Conservation (phyloP, 768 basidiomycete genomes). For the Xerocomus spinulosus region DNA sequence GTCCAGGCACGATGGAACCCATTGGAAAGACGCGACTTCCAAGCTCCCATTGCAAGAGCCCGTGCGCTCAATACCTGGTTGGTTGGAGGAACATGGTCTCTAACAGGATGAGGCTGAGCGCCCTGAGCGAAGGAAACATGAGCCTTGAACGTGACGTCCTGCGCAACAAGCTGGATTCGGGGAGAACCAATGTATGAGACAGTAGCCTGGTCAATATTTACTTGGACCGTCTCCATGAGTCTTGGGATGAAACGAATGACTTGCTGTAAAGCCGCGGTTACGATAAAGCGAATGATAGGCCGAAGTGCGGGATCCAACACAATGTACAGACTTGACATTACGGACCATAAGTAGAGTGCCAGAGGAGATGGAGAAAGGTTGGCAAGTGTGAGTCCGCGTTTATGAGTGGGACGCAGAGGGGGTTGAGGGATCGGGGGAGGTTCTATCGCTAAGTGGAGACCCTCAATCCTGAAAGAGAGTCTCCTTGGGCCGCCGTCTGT, state of each 20-base stretch:
- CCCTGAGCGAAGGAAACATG: constrained; percentile 52
- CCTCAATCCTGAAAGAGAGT: constrained; percentile 60
- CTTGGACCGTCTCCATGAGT: constrained; percentile 61
- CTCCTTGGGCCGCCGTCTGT: constrained; percentile 46
- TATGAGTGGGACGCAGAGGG: constrained; percentile 23
- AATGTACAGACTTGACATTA: constrained; percentile 35
- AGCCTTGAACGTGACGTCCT: constrained; percentile 49
- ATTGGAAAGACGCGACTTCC: constrained; percentile 55
- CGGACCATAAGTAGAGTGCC: constrained; percentile 31
- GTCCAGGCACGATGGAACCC: constrained; percentile 64
- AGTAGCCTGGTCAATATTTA: constrained; percentile 56
- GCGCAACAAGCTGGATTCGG: constrained; percentile 47
- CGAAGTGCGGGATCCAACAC: constrained; percentile 57
- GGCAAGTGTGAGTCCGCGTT: constrained; percentile 43
- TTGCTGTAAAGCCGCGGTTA: constrained; percentile 52
- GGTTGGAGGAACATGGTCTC: constrained; percentile 12
- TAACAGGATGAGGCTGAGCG: constrained; percentile 28
- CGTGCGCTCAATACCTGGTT: constrained; percentile 26
- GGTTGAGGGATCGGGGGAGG: constrained; percentile 15
- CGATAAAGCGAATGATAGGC: constrained; percentile 53
- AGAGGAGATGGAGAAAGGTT: constrained; percentile 34
- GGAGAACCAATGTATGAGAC: constrained; percentile 49
- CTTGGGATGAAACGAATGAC: constrained; percentile 63
- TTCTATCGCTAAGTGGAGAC: constrained; percentile 50
- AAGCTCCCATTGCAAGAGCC: constrained; percentile 51